Base-by-base conservation (phyloP, 306 rosid genomes). In the Acacia acuminata region DNA sequence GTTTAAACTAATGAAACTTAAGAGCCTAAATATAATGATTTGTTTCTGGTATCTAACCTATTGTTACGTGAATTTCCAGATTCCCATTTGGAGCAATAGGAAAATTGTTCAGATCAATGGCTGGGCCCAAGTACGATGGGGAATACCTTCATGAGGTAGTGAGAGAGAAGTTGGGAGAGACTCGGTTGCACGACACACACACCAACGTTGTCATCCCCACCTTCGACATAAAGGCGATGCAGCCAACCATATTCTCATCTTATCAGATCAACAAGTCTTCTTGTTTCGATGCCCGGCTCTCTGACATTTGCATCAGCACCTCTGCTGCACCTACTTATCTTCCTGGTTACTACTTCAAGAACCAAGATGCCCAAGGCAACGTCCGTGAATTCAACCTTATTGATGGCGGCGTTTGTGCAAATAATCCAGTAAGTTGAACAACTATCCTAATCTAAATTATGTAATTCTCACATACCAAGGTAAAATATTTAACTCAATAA, bases 71-170 rank as follows among this genome's bases (percentile, higher is more conserved):
- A 15, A 66, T 66, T 12, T 22, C 50, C 47, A 87, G 90, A 19
- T 83, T 83, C 32, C 1, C 82, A 0, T 19, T 81, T 61, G 87
- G 58, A 3, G 24, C 75, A 1, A 1, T 84, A 22, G 88, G 82
- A 47, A 82, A 82, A 47, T 14, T 84, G 4, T 1, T 84, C 16
- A 82, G 84, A 64, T 74, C 87, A 45, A 1, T 87, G 3, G 89
- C 89, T 56, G 97, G 98, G 61, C 97, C 97, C 12, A 94, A 90
- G 76, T 94, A 94, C 60, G 84, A 90, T 25, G 98, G 97, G 7
- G 81, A 85, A 42, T 91, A 94, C 78, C 91, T 94, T 3, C 97
- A 88, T 24, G 43, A 13, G 2, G 78, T 92, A 1, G 83, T 92
- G 0, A 81, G 51, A 82, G 80, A 90, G 79, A 94, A 89, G 73